phyloP scores from a whole-genome alignment of 176 grass and related monocot genomes.

The Aegilops bicornis region DNA sequence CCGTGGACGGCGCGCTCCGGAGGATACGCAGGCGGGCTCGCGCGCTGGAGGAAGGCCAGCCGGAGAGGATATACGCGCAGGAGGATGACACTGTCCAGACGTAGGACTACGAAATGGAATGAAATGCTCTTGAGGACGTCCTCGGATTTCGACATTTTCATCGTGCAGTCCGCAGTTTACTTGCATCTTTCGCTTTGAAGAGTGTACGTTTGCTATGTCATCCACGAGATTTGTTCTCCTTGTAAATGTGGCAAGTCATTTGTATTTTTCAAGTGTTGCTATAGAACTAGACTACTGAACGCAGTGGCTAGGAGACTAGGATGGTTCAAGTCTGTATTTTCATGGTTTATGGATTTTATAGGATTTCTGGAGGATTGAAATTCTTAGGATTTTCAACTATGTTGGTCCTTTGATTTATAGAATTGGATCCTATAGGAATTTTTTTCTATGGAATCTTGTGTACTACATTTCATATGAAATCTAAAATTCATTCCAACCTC shows the following conservation, averaged over 20 bases:
- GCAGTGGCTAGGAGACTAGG: no score
- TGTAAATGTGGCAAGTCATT: not conserved
- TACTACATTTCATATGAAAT: no score
- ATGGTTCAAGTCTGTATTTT: no score
- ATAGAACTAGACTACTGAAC: not conserved
- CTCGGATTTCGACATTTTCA: not conserved
- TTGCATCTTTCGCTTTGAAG: not conserved
- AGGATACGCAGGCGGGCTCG: conserved; percentile 46
- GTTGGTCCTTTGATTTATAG: no score
- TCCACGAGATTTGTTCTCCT: not conserved
- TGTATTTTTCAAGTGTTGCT: not conserved
- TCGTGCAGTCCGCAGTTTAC: not conserved
- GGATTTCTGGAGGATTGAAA: no score
- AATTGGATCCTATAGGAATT: no score
- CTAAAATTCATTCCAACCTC: no score
- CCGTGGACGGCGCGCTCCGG: conserved; percentile 66
- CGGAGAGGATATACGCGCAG: conserved; percentile 49
- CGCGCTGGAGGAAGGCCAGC: conserved; percentile 45
- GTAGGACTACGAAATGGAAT: conserved; percentile 5
- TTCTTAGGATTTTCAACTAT: no score
- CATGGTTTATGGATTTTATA: no score
- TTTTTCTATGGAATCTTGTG: no score
- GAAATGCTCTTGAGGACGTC: not conserved
- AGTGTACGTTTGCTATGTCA: not conserved
- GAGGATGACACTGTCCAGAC: conserved; percentile 44